phyloP scores from a whole-genome alignment of 2,329 filamentous ascomycete species.

The Colletotrichum salicis region DNA sequence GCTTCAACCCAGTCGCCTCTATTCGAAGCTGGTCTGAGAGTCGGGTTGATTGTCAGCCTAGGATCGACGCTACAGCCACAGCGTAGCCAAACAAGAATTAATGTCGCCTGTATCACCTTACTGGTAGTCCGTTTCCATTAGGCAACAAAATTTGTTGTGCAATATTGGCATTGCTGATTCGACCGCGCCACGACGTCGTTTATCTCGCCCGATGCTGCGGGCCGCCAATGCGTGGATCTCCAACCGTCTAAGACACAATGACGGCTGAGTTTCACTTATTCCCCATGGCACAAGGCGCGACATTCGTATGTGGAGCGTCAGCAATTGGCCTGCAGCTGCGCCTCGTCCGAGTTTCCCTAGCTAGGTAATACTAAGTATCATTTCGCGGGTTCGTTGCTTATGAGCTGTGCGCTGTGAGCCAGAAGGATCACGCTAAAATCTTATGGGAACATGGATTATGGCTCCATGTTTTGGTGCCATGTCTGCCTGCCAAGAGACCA shows the following conservation, averaged over 20 bases:
- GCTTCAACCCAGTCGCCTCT: too few species aligned
- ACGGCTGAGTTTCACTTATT: neutral
- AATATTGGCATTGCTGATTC: neutral
- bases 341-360: neutral
- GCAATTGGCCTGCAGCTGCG: neutral
- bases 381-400: neutral
- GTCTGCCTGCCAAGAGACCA: neutral
- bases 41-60: neutral
- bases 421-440: slow-evolving; percentile 4
- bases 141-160: neutral
- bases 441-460: neutral
- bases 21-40: too few species aligned
- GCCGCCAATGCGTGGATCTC: neutral
- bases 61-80: neutral
- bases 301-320: neutral
- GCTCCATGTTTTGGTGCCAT: neutral
- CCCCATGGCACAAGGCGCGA: neutral
- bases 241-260: neutral
- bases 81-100: neutral
- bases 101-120: neutral
- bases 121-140: neutral
- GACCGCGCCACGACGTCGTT: neutral
- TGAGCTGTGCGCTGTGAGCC: neutral
- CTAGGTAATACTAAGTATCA: neutral
- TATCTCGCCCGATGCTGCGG: neutral